phyloP scores from a whole-genome alignment of 1,284 basidiomycete genomes.

The Chalciporus sp. region DNA sequence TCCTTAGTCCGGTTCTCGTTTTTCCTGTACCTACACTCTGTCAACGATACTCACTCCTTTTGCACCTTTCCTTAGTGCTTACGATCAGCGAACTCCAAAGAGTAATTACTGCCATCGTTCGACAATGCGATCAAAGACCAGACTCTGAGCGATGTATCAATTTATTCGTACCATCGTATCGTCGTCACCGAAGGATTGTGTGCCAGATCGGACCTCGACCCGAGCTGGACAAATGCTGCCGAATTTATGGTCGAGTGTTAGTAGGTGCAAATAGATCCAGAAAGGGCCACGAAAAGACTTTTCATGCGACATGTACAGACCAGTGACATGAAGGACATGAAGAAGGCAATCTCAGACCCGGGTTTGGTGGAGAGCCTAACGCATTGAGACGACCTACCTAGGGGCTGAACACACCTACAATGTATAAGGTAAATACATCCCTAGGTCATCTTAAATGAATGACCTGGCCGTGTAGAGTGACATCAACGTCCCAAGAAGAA shows the following conservation, averaged over 20 bases:
- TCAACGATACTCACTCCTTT: too few relatives aligned
- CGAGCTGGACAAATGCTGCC: constrained; percentile 76
- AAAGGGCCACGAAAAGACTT: constrained; percentile 65
- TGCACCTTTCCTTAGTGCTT: too few relatives aligned
- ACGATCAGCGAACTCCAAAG: too few relatives aligned
- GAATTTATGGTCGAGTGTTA: constrained; percentile 76
- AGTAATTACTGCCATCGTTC: constrained; percentile 70
- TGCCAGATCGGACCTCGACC: constrained; percentile 68
- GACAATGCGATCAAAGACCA: constrained; percentile 73
- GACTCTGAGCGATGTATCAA: constrained; percentile 51
- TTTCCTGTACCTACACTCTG: too few relatives aligned
- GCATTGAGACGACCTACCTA: too few relatives aligned
- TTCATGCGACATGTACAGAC: constrained; percentile 75
- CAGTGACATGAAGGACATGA: constrained; percentile 67
- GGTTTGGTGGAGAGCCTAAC: too few relatives aligned
- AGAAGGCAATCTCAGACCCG: constrained; percentile 69
- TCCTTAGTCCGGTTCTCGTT: too few relatives aligned
- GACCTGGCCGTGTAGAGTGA: too few relatives aligned
- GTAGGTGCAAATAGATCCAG: constrained; percentile 67
- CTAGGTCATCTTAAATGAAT: too few relatives aligned
- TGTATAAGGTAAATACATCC: too few relatives aligned
- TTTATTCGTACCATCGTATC: constrained; percentile 69
- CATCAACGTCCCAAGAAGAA: too few relatives aligned
- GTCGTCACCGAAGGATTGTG: constrained; percentile 88
- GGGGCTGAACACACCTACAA: too few relatives aligned